These are phyloP conservation scores for Aegilops sharonensis DNA, from an alignment of 176 grass and related monocot genomes.

Conservation along the genomic window DNA sequence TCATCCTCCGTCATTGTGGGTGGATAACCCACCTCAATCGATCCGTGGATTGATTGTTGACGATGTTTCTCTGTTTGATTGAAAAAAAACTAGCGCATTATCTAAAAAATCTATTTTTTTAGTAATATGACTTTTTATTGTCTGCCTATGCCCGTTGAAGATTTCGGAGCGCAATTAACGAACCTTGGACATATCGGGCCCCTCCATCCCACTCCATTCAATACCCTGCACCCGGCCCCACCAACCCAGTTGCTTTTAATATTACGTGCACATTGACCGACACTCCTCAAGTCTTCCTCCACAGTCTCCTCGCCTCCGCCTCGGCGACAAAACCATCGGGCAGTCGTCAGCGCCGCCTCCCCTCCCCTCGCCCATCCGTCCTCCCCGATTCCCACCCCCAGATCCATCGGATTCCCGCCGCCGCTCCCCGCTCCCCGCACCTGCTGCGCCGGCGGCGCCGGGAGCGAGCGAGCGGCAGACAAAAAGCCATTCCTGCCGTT, in stretches of 20 bases:
- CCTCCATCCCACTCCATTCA: neutral
- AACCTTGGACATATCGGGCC: too few species aligned
- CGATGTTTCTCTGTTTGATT: too few species aligned
- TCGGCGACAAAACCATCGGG: slow-evolving; percentile 14
- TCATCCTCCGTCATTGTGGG: too few species aligned
- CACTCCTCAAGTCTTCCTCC: neutral
- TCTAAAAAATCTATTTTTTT: too few species aligned
- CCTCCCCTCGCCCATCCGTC: neutral
- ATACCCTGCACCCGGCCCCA: neutral
- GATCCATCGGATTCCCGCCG: neutral
- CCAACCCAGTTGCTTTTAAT: neutral
- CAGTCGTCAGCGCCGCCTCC: neutral
- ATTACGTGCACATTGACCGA: slow-evolving; percentile 38
- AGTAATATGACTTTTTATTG: too few species aligned
- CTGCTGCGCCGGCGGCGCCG: neutral
- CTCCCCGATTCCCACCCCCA: neutral
- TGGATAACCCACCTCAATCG: too few species aligned
- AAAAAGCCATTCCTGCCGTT: neutral
- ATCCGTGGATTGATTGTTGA: too few species aligned
- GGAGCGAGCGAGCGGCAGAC: neutral
- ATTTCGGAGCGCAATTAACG: too few species aligned
- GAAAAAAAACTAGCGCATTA: too few species aligned
- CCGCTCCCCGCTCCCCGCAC: neutral
- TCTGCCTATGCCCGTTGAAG: too few species aligned
- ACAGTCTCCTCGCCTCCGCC: neutral